Base-by-base conservation (phyloP, 2,329 filamentous ascomycete species). In the Diaporthe eres region DNA sequence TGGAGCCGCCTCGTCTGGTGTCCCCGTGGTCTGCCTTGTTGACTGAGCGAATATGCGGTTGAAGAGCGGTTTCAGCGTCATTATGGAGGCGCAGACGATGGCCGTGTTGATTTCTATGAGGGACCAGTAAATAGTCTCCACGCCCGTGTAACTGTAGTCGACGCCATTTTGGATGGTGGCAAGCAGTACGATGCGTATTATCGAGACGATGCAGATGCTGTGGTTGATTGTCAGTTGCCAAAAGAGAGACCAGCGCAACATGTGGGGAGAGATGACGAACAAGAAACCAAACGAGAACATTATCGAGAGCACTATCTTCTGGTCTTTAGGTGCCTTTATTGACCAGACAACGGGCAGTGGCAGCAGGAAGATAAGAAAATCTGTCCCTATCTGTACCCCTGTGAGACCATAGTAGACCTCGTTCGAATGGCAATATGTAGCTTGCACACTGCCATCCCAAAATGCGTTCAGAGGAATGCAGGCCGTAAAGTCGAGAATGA, bases 31-130 rank as follows among this genome's bases (percentile, higher is more conserved):
- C 15, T 47, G 51, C 4, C 47, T 44, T 39, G 72, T 37, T 47
- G 74, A 25, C 12, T 72, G 37, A 3, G 71, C 67, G 77, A 85
- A 80, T 51, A 83, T 79, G 6, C 82, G 78, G 31, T 63, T 71
- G 17, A 79, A 28, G 3, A 81, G 49, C 1, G 80, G 81, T 51
- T 79, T 80, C 49, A 82, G 75, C 2, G 80, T 81, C 74, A 79
- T 80, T 42, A 81, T 60, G 47, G 80, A 82, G 3, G 80, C 79
- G 74, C 81, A 82, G 4, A 81, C 77, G 28, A 82, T 78, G 74
- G 79, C 78, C 5, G 75, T 78, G 73, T 82, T 81, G n/a, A 80
- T 53, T 42, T 82, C 81, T 70, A 80, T 76, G 12, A 75, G 71
- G 2, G 81, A 79, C 81, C 81, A 82, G 68, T 79, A 76, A 9